Conservation (phyloP, 495 filamentous ascomycete species). For the Penicillium malachiteum region DNA sequence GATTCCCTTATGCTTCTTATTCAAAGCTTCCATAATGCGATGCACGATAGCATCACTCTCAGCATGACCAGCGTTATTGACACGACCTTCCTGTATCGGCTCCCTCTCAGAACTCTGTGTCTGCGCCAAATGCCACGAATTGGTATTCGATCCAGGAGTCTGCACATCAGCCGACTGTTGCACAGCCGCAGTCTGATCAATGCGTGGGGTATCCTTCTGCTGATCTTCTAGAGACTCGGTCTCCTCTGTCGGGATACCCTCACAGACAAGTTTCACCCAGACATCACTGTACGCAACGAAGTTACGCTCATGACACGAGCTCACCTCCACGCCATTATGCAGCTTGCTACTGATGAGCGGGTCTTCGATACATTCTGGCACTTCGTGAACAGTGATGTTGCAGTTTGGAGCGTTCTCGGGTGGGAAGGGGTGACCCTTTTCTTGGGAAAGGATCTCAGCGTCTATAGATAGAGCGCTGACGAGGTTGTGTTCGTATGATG, state of each 20-base stretch:
- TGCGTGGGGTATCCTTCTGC: constrained; percentile 11
- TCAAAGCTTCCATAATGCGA: constrained; percentile 20
- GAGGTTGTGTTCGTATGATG: constrained; percentile 24
- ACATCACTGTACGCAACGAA: constrained; percentile 32
- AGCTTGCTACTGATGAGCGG: constrained; percentile 30
- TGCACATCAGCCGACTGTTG: constrained; percentile 17
- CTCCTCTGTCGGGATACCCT: background rate
- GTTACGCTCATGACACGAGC: constrained; percentile 25
- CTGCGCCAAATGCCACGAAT: constrained; percentile 22
- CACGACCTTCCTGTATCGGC: constrained; percentile 21
- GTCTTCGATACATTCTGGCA: constrained; percentile 33
- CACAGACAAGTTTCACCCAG: constrained; percentile 36
- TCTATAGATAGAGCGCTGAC: constrained; percentile 36
- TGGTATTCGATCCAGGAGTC: constrained; percentile 24
- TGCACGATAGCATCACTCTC: constrained; percentile 22
- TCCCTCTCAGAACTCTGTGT: constrained; percentile 11
- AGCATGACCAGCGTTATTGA: constrained; percentile 24
- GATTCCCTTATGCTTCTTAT: constrained; percentile 13
- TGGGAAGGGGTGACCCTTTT: constrained; percentile 14
- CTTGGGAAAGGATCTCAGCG: constrained; percentile 22
- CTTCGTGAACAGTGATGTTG: constrained; percentile 39
- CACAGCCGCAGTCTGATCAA: constrained; percentile 8
- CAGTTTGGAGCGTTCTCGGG: constrained; percentile 22
- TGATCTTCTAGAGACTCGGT: constrained; percentile 4
- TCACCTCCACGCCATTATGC: constrained; percentile 23